Percentiles rank a stretch among this genome's conserved stretches.
These are phyloP conservation scores for Globisporangium cylindrosporum DNA, from an alignment of 352 stramenopile genomes.

Conservation along the genomic window DNA sequence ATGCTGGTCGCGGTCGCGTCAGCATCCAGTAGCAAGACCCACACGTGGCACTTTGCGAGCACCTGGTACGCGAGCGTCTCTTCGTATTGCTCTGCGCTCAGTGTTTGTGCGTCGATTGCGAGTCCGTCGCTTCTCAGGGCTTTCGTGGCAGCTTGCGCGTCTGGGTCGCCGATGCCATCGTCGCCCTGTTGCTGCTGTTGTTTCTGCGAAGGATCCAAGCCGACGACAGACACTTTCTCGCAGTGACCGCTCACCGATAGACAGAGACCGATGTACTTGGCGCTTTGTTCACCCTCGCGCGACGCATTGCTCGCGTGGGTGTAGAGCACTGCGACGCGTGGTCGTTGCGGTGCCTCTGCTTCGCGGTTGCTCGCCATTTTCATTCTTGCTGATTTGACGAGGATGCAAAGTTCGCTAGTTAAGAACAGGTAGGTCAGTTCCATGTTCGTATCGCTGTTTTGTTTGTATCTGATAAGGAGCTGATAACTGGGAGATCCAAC, in stretches of 20 bases:
- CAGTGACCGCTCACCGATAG: slow-evolving; percentile 47
- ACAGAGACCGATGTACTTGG: slow-evolving; percentile 60
- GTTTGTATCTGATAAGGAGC: neutral
- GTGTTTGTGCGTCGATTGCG: slow-evolving; percentile 28
- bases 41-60: slow-evolving; percentile 55
- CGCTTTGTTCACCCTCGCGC: slow-evolving; percentile 55
- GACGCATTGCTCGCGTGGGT: slow-evolving; percentile 40
- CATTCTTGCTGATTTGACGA: neutral
- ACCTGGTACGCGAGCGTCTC: slow-evolving; percentile 33
- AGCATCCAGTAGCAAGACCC: slow-evolving; percentile 58
- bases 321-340: slow-evolving; percentile 57
- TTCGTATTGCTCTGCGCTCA: slow-evolving; percentile 32
- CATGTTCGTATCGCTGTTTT: neutral
- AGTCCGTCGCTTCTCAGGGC: slow-evolving; percentile 51
- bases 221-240: slow-evolving; percentile 43
- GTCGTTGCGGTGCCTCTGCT: slow-evolving; percentile 11
- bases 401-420: neutral
- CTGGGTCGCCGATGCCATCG: no score
- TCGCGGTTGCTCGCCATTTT: neutral
- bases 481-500: slow-evolving; percentile 1
- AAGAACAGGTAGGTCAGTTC: neutral
- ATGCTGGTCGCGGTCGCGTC: slow-evolving; percentile 32
- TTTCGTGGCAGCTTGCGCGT: neutral
- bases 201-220: slow-evolving; percentile 11
- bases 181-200: neutral